A percentile compares a stretch with the other conserved stretches of the same genome.
Evolutionary conservation across 2,329 filamentous ascomycete species (phyloP).

Genomic region (Fusarium irregulare): DNA sequence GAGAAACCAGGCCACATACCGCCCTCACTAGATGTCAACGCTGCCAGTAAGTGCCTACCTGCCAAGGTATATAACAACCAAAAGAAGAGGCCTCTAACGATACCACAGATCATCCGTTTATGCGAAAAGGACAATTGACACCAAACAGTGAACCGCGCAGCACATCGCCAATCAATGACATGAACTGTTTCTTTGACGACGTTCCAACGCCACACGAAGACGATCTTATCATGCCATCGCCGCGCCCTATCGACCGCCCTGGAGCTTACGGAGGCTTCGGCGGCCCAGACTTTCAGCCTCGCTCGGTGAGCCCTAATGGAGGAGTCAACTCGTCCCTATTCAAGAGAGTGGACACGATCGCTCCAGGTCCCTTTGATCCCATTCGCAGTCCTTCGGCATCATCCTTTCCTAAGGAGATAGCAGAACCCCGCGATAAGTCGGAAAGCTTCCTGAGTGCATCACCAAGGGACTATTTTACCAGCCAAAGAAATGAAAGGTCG

Average conservation of each 20-base stretch:
- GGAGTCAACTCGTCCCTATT: conserved; percentile 56
- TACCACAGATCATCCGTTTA: conserved; percentile 63
- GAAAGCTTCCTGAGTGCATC: conserved; percentile 38
- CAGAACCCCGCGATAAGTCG: conserved; percentile 28
- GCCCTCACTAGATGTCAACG: conserved; percentile 62
- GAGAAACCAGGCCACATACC: conserved; percentile 57
- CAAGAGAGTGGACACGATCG: conserved; percentile 72
- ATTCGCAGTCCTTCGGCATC: conserved; percentile 51
- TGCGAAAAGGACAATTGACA: conserved; percentile 69
- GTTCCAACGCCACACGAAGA: conserved; percentile 59
- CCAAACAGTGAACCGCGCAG: conserved; percentile 72
- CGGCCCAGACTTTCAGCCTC: conserved; percentile 37
- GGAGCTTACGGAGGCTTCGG: conserved; percentile 63
- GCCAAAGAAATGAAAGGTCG: conserved; percentile 19
- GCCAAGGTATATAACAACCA: neutral
- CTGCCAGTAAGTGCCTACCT: conserved; percentile 60
- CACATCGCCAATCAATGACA: conserved; percentile 66
- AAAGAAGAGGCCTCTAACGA: conserved; percentile 43
- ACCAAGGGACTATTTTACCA: conserved; percentile 27
- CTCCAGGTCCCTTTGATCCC: conserved; percentile 73
- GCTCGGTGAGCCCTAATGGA: conserved; percentile 41
- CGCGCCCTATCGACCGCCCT: conserved; percentile 55
- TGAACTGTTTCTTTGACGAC: conserved; percentile 58
- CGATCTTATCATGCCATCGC: conserved; percentile 52
- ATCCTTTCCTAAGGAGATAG: conserved; percentile 46